Conservation (phyloP, 345 rosid genomes). For the Salix arbutifolia region DNA sequence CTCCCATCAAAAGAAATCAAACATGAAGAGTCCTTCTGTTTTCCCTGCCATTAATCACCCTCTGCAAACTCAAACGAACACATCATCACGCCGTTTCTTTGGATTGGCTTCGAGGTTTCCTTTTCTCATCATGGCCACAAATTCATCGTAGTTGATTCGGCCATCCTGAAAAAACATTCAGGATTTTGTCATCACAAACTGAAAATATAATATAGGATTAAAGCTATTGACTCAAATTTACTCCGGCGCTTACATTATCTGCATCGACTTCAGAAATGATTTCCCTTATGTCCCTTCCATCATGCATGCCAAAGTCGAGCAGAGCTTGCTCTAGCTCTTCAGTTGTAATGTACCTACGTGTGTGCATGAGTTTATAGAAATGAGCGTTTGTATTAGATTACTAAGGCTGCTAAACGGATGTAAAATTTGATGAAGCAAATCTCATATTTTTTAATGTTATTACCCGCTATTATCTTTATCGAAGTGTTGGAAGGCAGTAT, state of each 20-base stretch:
- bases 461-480: conserved; percentile 90
- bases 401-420: not conserved
- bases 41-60: not conserved
- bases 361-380: not conserved
- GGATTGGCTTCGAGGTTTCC: conserved; percentile 79
- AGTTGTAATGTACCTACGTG: conserved; percentile 57
- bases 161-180: conserved; percentile 53
- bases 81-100: conserved; percentile 73
- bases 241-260: conserved; percentile 53
- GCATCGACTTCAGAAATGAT: conserved; percentile 75
- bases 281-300: conserved; percentile 70
- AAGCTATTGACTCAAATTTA: not conserved
- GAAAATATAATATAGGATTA: not conserved
- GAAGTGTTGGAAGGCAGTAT: conserved; percentile 76
- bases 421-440: not conserved
- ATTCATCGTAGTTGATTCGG: conserved; percentile 84
- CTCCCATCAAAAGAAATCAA: not conserved
- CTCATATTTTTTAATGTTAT: not conserved
- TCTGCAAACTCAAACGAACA: conserved; percentile 8
- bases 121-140: conserved; percentile 97
- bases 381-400: not conserved
- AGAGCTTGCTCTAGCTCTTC: conserved; percentile 96
- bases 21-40: not conserved
- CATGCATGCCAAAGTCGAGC: conserved; percentile 70
- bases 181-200: not conserved